Conservation (phyloP, 768 basidiomycete genomes). For the Tephrocybe sp. region DNA sequence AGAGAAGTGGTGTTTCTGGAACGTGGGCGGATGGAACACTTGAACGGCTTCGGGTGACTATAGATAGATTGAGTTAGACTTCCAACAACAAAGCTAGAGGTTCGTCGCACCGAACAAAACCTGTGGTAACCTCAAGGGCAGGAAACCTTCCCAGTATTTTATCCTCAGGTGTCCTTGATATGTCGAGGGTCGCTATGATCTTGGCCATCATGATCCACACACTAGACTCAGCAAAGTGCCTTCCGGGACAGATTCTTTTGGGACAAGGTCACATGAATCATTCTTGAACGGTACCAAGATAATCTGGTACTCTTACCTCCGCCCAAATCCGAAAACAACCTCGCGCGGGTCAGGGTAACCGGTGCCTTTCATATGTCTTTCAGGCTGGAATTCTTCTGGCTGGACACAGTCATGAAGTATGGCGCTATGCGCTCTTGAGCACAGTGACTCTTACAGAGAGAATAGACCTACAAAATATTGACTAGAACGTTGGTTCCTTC, state of each 20-base stretch:
- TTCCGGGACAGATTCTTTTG: slow-evolving; percentile 52
- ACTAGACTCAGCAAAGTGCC: slow-evolving; percentile 48
- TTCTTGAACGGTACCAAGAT: neutral
- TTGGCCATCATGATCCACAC: slow-evolving; percentile 46
- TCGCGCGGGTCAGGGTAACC: slow-evolving; percentile 44
- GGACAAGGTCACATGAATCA: neutral
- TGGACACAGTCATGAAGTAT: slow-evolving; percentile 45
- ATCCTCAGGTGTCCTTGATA: slow-evolving; percentile 39
- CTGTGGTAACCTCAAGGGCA: slow-evolving; percentile 35
- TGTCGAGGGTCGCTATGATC: slow-evolving; percentile 45
- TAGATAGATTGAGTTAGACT: neutral
- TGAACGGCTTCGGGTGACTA: slow-evolving; percentile 55
- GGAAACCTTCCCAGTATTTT: slow-evolving; percentile 41
- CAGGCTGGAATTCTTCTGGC: slow-evolving; percentile 48
- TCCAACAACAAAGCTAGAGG: neutral
- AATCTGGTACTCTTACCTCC: slow-evolving; percentile 34
- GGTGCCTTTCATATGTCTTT: slow-evolving; percentile 43
- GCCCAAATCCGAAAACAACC: slow-evolving; percentile 58
- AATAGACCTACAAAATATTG: slow-evolving; percentile 39
- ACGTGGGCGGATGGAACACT: slow-evolving; percentile 46
- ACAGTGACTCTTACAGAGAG: neutral
- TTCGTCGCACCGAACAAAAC: slow-evolving; percentile 45
- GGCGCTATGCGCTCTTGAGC: slow-evolving; percentile 27
- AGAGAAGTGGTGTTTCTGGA: slow-evolving; percentile 28
- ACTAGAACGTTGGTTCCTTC: slow-evolving; percentile 43